Conservation (phyloP, 805 yeast genomes). For the Saturnispora quitensis region DNA sequence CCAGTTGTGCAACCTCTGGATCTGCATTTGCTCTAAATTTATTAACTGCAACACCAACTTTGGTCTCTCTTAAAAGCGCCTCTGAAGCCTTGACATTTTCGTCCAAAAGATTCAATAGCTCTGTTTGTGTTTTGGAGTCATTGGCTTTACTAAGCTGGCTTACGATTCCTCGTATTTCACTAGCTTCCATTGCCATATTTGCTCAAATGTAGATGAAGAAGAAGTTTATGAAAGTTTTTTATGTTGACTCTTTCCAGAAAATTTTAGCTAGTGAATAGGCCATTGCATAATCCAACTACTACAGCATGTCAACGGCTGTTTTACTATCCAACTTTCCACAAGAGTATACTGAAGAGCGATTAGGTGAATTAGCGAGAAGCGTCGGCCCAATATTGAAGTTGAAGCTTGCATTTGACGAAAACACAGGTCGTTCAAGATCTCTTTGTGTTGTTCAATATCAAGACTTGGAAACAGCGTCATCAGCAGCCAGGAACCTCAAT, state of each 20-base stretch:
- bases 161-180: slow-evolving; percentile 63
- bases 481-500: slow-evolving; percentile 84
- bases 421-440: slow-evolving; percentile 87
- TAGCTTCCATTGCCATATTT: slow-evolving; percentile 24
- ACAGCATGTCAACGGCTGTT: slow-evolving; percentile 6
- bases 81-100: slow-evolving; percentile 78
- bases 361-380: slow-evolving; percentile 68
- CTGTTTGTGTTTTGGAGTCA: slow-evolving; percentile 54
- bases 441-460: slow-evolving; percentile 72
- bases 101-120: slow-evolving; percentile 55
- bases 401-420: slow-evolving; percentile 74
- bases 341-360: slow-evolving; percentile 90
- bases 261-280: neutral
- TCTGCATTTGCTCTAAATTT: slow-evolving; percentile 65
- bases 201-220: neutral
- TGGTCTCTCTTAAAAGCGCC: slow-evolving; percentile 78
- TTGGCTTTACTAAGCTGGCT: slow-evolving; percentile 65
- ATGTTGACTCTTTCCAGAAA: neutral
- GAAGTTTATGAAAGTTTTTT: neutral
- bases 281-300: neutral
- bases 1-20: slow-evolving; percentile 59
- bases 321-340: slow-evolving; percentile 46
- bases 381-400: slow-evolving; percentile 81
- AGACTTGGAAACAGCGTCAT: slow-evolving; percentile 78
- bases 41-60: slow-evolving; percentile 95